These are phyloP conservation scores for Pseudocercospora vitis DNA, from an alignment of 2,329 filamentous ascomycete genomes.

Conservation along the genomic window DNA sequence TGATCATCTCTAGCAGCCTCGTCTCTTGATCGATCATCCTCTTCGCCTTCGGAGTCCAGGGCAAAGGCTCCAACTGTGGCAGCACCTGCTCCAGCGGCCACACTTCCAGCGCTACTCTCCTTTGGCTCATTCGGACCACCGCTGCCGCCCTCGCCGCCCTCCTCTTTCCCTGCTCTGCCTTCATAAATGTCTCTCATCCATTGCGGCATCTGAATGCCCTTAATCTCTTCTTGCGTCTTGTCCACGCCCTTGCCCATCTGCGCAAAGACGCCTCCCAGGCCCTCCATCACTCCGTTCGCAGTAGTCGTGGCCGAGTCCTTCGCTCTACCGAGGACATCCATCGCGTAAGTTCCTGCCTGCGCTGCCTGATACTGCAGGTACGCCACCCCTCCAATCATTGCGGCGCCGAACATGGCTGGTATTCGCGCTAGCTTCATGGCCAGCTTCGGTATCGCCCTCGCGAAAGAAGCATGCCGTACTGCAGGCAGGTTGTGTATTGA, in stretches of 20 bases:
- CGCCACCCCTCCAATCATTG: slow-evolving; percentile 80
- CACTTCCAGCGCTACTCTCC: slow-evolving; percentile 49
- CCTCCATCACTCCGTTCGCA: slow-evolving; percentile 68
- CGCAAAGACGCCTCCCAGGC: slow-evolving; percentile 71
- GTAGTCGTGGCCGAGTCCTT: slow-evolving; percentile 68
- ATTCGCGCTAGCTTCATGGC: slow-evolving; percentile 85
- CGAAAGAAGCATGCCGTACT: slow-evolving; percentile 64
- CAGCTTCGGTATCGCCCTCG: slow-evolving; percentile 74
- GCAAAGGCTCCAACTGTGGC: slow-evolving; percentile 77
- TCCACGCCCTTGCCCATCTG: slow-evolving; percentile 81
- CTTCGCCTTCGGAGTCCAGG: slow-evolving; percentile 65
- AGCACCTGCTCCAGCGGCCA: slow-evolving; percentile 63
- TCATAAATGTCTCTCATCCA: slow-evolving; percentile 72
- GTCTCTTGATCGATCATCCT: slow-evolving; percentile 62
- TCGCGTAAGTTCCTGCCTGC: slow-evolving; percentile 74
- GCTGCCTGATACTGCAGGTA: slow-evolving; percentile 95
- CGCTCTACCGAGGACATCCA: slow-evolving; percentile 72
- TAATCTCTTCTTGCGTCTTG: slow-evolving; percentile 68
- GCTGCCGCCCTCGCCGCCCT: slow-evolving; percentile 35
- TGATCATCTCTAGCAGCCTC: slow-evolving; percentile 84
- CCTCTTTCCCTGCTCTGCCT: slow-evolving; percentile 36
- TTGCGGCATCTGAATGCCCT: slow-evolving; percentile 56
- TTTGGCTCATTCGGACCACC: slow-evolving; percentile 44
- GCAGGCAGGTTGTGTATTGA: slow-evolving; percentile 77
- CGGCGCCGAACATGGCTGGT: slow-evolving; percentile 87